Base-by-base conservation (phyloP, 768 basidiomycete species). In the Cystobasidium ongulense region DNA sequence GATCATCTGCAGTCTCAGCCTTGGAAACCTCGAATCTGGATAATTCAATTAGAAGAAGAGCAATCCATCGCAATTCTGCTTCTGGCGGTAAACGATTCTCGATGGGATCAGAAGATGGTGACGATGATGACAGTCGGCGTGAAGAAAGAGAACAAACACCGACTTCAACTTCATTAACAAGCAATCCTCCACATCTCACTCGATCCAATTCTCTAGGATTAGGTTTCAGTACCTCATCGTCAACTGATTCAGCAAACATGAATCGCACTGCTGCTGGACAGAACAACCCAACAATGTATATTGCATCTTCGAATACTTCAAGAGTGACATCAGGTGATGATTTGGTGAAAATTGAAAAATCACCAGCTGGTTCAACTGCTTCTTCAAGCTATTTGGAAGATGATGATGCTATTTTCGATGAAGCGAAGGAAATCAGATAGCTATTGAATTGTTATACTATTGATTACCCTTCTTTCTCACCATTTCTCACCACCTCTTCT, bases 321-420 rank as follows among this genome's bases (percentile, higher is more conserved):
- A 35, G 29, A 29, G 11, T 35, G 23, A 59, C 57, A 59, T 59
- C 57, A 59, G 57, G 17, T 29, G 57, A 59, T 59, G 57, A 59
- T 59, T 27, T 59, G 17, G 57, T 59, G 11, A 27, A 59, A 23
- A 31, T 59, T 31, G 52, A 29, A 54, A 29, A n/a, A 54, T 59
- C 57, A 15, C 57, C 57, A 4, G 25, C 57, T 59, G 5, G 13
- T 59, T 59, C 57, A 31, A 29, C 57, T 11, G 57, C 36, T 41
- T 67, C 65, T 52, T 53, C 50, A 18, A 57, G 25, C 29, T 29
- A 36, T 43, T 36, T 71, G 23, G 68, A 71, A 11, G 68, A 71
- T 8, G 68, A 71, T 29, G 68, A 71, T 29, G 33, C 17, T 35
- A 52, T 36, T 21, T 71, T 71, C 25, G 21, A 43, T 29, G 68